Conservation (phyloP, 345 rosid species). For the Lumnitzera littorea region DNA sequence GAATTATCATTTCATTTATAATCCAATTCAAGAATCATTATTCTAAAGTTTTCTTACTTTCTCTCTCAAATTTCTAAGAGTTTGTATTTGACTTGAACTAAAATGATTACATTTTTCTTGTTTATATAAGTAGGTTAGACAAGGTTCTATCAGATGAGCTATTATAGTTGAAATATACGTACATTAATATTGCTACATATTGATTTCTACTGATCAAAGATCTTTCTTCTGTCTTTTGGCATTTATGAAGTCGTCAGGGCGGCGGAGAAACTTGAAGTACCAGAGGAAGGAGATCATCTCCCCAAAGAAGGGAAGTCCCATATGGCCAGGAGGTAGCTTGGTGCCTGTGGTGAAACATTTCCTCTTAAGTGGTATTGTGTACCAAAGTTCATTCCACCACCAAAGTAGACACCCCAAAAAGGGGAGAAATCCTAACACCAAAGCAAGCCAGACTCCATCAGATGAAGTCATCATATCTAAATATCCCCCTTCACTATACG, state of each 20-base stretch:
- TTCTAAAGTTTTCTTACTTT: no score
- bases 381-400: conserved; percentile 44
- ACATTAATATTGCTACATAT: no score
- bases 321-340: conserved; percentile 25
- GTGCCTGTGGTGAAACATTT: conserved; percentile 6
- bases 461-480: background rate
- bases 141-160: no score
- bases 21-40: no score
- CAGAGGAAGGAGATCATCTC: conserved; percentile 31
- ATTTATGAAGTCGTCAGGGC: conserved; percentile 34
- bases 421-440: conserved; percentile 16
- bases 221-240: conserved; percentile 26
- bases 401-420: conserved; percentile 14
- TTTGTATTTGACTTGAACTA: no score
- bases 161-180: no score
- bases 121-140: no score
- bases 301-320: conserved; percentile 32
- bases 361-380: conserved; percentile 11
- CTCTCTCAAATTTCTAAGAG: no score
- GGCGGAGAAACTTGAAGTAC: conserved; percentile 23
- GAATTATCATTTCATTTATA: no score
- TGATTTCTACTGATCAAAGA: background rate
- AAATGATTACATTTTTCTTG: no score
- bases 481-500: no score
- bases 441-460: conserved; percentile 5